Percentiles rank a stretch among this genome's conserved stretches.
Evolutionary conservation across 805 yeast species (phyloP).

Genomic region (Kodamaea sagamina): DNA sequence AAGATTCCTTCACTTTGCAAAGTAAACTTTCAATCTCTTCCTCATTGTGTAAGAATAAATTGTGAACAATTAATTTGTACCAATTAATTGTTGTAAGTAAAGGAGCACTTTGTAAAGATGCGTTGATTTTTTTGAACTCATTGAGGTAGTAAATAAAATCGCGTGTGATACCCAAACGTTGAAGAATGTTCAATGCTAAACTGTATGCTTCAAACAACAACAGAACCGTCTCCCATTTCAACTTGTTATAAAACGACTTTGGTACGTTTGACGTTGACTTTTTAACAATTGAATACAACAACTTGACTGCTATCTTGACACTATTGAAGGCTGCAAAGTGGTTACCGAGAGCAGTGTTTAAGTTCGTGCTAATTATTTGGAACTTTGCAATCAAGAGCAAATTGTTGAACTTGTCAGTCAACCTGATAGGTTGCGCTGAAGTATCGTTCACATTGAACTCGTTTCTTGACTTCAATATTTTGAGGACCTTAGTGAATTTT

Average conservation of each 20-base stretch:
- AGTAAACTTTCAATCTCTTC: constrained; percentile 5
- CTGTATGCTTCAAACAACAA: constrained; percentile 42
- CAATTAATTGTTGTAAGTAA: constrained; percentile 5
- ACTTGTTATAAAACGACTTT: constrained; percentile 21
- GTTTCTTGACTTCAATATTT: constrained; percentile 26
- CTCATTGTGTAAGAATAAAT: constrained; percentile 8
- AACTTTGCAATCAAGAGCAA: constrained; percentile 36
- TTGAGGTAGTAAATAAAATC: constrained; percentile 57
- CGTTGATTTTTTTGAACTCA: constrained; percentile 48
- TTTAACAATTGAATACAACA: constrained; percentile 54
- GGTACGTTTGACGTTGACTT: constrained; percentile 27
- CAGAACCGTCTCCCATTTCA: constrained; percentile 40
- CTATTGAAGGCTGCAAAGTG: constrained; percentile 37
- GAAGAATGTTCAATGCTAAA: constrained; percentile 38
- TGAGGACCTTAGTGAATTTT: constrained; percentile 26
- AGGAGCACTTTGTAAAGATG: constrained; percentile 10
- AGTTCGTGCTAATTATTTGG: constrained; percentile 31
- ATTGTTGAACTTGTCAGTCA: constrained; percentile 26
- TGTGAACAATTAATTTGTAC: constrained; percentile 12
- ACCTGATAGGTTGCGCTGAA: constrained; percentile 8
- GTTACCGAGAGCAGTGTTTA: constrained; percentile 22
- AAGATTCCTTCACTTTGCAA: background rate
- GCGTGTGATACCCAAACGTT: constrained; percentile 55
- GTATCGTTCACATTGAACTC: constrained; percentile 28
- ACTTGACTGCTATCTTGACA: constrained; percentile 50